Evolutionary conservation across 371 early-diverging fungal genomes (phyloP), one percentile per base, ranked within the genome.

Genomic region (Apophysomyces trapeziformis): DNA sequence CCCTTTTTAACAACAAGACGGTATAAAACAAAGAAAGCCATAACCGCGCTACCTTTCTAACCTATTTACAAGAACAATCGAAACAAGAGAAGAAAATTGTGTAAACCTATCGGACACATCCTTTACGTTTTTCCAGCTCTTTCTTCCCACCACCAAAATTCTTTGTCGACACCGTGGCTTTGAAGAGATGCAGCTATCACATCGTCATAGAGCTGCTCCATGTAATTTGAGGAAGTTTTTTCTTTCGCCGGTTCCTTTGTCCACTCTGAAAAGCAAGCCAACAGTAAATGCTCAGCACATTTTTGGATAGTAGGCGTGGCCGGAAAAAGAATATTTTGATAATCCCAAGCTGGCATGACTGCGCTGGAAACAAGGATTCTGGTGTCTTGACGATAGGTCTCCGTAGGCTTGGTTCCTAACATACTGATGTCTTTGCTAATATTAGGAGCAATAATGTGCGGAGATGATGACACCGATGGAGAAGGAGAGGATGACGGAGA

Each of bases 171-270:
- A 44, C 61, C 54, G 39, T 39, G 26, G 21, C 21, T 50, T 45
- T 69, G 70, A 57, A 80, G 65, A 13, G 78, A 70, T 41, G 76
- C 64, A 69, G 76, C 70, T 16, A 83, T 76, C 57, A 83, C 68
- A 2, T 75, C 72, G 61, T 83, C 83, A 64, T 83, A 83, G 14
- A 83, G 47, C 14, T 78, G 70, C 64, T 83, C 80, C 67, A 79
- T 79, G 45, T 77, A 69, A 44, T 70, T 69, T 35, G 70, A 59
- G 11, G 71, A 67, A 4, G 7, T 26, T 4, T 50, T 35, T 8
- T 50, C 54, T 6, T 26, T 26, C 32, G 54, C 11, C 21, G 54
- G 54, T 21, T 11, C 21, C 21, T 50, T 50, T 50, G 54, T 50
- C 54, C 54, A 50, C 21, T 50, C 54, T 9, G 54, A 5, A 21